Percentiles rank a stretch among this genome's conserved stretches.
Evolutionary conservation across 257 asterid genomes (phyloP).

Genomic region (Osmanthus fragrans): DNA sequence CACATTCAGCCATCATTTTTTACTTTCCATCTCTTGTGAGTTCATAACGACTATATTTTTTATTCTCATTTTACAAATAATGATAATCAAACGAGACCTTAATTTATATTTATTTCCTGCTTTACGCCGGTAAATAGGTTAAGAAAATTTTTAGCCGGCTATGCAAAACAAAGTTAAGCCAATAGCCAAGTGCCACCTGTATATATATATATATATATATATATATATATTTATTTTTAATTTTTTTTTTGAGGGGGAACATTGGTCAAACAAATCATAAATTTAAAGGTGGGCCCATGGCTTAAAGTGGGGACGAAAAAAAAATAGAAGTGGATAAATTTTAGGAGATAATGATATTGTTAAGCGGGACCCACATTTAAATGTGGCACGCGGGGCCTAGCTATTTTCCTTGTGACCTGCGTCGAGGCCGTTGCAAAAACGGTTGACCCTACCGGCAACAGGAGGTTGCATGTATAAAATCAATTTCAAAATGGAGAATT

Average conservation of each 20-base stretch:
- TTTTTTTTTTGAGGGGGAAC: not conserved
- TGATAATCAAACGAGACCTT: too few relatives aligned
- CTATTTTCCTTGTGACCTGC: slow-evolving; percentile 15
- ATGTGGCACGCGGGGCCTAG: slow-evolving; percentile 17
- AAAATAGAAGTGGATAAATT: slow-evolving; percentile 25
- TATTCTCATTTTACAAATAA: too few relatives aligned
- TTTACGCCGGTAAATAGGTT: too few relatives aligned
- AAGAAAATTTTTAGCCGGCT: too few relatives aligned
- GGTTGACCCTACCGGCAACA: slow-evolving; percentile 22
- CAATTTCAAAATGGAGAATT: not conserved
- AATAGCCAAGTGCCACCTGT: too few relatives aligned
- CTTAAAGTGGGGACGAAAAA: slow-evolving; percentile 16
- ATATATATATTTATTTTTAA: too few relatives aligned
- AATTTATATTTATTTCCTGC: too few relatives aligned
- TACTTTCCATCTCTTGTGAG: too few relatives aligned
- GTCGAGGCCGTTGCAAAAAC: slow-evolving; percentile 6
- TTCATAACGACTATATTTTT: too few relatives aligned
- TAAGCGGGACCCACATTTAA: slow-evolving; percentile 17
- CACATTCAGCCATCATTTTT: too few relatives aligned
- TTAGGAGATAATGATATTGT: not conserved
- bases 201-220: too few relatives aligned
- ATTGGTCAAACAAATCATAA: not conserved
- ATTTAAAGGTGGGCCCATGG: not conserved
- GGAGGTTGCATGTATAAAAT: slow-evolving; percentile 22
- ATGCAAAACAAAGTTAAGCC: too few relatives aligned